Conservation (phyloP, 1,139 yeast genomes). For the Lodderomyces margitis region DNA sequence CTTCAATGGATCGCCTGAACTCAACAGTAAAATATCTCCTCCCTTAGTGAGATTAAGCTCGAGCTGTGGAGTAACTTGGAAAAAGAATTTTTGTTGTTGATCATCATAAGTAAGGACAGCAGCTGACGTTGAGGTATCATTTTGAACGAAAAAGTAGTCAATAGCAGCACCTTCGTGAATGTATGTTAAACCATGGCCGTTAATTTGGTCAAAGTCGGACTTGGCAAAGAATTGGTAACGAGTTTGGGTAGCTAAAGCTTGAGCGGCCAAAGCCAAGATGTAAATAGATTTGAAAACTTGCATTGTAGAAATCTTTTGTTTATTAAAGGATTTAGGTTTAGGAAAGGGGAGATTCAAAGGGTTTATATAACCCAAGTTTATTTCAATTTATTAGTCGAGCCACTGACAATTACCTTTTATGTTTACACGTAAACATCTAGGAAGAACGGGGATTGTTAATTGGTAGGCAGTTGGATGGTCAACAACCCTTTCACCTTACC, state of each 20-base stretch:
- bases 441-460: no score
- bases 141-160: conserved; percentile 38
- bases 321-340: no score
- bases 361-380: no score
- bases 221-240: conserved; percentile 18
- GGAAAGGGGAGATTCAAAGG: no score
- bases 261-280: conserved; percentile 17
- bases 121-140: background rate
- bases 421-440: no score
- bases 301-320: conserved; percentile 3
- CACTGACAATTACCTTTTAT: no score
- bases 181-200: conserved; percentile 30
- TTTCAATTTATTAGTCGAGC: no score
- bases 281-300: conserved; percentile 17
- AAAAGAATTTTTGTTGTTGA: conserved; percentile 4
- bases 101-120: conserved; percentile 42
- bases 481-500: no score
- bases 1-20: background rate
- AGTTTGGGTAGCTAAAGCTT: conserved; percentile 22
- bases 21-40: background rate
- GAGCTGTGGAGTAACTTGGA: background rate
- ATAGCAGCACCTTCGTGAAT: conserved; percentile 58
- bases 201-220: conserved; percentile 21
- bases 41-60: background rate
- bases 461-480: no score